phyloP scores from a whole-genome alignment of 176 grass and related monocot species.

The Zea luxurians region DNA sequence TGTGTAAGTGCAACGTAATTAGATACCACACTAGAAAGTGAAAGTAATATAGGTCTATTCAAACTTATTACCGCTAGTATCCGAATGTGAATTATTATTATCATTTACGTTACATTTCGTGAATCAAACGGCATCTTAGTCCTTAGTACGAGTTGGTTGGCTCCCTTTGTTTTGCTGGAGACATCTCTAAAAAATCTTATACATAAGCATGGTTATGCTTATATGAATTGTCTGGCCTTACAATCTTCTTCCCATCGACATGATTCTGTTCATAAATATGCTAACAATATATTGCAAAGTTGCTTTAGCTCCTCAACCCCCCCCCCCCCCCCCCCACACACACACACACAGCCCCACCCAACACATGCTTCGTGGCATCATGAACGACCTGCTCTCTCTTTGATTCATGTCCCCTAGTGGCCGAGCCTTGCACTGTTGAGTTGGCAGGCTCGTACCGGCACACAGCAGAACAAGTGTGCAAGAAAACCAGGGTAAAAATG shows the following conservation, averaged over 20 bases:
- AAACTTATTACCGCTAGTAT: too few species aligned
- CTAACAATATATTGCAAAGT: neutral
- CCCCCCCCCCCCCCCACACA: too few species aligned
- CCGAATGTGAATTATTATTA: too few species aligned
- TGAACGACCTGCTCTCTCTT: neutral
- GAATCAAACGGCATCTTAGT: too few species aligned
- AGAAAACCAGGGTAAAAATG: too few species aligned
- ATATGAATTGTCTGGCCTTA: neutral
- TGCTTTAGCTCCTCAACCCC: neutral
- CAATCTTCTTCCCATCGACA: neutral
- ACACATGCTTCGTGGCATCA: constrained; percentile 1
- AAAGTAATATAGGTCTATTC: too few species aligned
- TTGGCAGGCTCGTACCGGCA: neutral
- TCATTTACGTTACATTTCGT: too few species aligned
- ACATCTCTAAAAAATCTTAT: neutral
- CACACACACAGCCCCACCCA: neutral
- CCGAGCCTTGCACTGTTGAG: neutral
- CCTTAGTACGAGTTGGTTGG: neutral
- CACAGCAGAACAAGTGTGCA: neutral
- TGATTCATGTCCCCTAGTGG: neutral
- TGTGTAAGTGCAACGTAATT: too few species aligned
- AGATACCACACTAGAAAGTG: too few species aligned
- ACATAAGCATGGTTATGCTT: neutral
- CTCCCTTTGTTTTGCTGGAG: neutral
- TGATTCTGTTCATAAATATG: neutral